These are phyloP conservation scores for Alnus rubra DNA, from an alignment of 306 rosid species.

Conservation along the genomic window DNA sequence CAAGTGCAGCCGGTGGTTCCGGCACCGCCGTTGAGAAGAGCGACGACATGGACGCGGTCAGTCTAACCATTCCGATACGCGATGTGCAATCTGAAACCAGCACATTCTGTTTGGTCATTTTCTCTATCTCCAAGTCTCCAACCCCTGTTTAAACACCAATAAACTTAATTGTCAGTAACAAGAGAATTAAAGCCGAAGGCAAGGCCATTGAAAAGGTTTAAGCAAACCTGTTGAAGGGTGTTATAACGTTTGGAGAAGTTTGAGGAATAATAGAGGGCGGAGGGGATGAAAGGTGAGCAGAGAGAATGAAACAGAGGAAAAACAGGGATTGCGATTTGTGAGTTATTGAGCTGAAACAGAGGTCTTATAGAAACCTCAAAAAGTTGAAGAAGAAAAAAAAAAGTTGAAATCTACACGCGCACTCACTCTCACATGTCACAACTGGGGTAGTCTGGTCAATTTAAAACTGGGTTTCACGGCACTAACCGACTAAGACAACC, in stretches of 20 bases:
- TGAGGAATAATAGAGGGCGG: not conserved
- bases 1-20: conserved; percentile 32
- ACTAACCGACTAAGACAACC: conserved; percentile 56
- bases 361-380: conserved; percentile 34
- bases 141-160: conserved; percentile 13
- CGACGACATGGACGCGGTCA: conserved; percentile 37
- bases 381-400: not conserved
- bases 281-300: not conserved
- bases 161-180: too few relatives aligned
- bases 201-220: not conserved
- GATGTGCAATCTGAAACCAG: conserved; percentile 45
- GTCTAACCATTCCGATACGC: conserved; percentile 39
- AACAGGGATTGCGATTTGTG: conserved; percentile 32
- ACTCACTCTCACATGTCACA: conserved; percentile 34
- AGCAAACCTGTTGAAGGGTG: not conserved
- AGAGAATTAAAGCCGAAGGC: not conserved
- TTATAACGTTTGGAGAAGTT: not conserved
- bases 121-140: not conserved
- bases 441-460: conserved; percentile 43
- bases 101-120: conserved; percentile 76
- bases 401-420: conserved; percentile 29
- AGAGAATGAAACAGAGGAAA: conserved; percentile 21
- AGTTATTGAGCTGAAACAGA: conserved; percentile 22
- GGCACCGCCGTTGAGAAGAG: conserved; percentile 41
- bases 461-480: conserved; percentile 46